phyloP scores from a whole-genome alignment of 2,329 filamentous ascomycete genomes.

The Paecilomyces fulvus region DNA sequence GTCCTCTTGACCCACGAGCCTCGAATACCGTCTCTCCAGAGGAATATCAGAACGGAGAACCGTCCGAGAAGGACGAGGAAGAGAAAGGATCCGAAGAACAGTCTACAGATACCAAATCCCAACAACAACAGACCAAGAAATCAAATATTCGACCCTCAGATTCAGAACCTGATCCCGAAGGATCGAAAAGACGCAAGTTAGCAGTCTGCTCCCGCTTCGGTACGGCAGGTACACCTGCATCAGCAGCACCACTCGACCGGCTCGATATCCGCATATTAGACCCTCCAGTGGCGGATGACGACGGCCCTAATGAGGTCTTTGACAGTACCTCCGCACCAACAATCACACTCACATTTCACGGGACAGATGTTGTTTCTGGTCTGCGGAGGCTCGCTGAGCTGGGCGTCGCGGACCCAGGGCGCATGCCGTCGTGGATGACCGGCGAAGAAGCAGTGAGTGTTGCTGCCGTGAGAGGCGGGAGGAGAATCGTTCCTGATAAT shows the following conservation, averaged over 20 bases:
- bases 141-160: slow-evolving; percentile 1
- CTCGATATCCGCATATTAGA: slow-evolving; percentile 45
- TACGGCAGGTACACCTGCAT: slow-evolving; percentile 37
- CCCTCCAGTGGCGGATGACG: slow-evolving; percentile 14
- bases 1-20: slow-evolving; percentile 41
- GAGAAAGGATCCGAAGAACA: slow-evolving; percentile 10
- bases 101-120: slow-evolving; percentile 6
- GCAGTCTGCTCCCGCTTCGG: slow-evolving; percentile 66
- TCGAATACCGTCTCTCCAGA: slow-evolving; percentile 24
- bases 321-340: slow-evolving; percentile 13
- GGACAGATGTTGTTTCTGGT: slow-evolving; percentile 71
- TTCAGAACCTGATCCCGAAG: slow-evolving; percentile 10
- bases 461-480: slow-evolving; percentile 58
- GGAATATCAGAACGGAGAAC: slow-evolving; percentile 18
- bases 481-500: slow-evolving; percentile 5
- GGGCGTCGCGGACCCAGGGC: slow-evolving; percentile 61
- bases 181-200: slow-evolving; percentile 51
- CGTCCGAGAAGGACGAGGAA: slow-evolving; percentile 9
- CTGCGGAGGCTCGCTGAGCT: slow-evolving; percentile 68
- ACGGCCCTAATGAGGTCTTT: slow-evolving; percentile 2
- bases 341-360: slow-evolving; percentile 57
- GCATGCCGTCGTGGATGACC: slow-evolving; percentile 86
- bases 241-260: slow-evolving; percentile 34
- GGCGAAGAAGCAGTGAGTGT: slow-evolving; percentile 74
- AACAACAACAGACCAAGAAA: slow-evolving; percentile 8